A percentile compares a stretch with the other conserved stretches of the same genome.
phyloP scores from a whole-genome alignment of 441 rosid species.

The Metrosideros polymorpha region DNA sequence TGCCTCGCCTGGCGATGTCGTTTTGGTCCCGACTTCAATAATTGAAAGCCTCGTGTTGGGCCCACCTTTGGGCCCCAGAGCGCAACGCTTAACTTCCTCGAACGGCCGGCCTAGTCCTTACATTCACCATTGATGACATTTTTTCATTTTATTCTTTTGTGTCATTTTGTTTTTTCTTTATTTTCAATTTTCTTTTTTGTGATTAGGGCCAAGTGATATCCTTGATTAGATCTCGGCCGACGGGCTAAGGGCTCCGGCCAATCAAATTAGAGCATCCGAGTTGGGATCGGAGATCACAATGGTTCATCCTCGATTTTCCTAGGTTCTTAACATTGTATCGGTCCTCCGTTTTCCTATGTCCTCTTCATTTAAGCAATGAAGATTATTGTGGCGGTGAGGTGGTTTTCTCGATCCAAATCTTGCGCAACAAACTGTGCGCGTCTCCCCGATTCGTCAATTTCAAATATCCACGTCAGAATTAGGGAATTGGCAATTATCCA shows the following conservation, averaged over 20 bases:
- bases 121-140: background rate
- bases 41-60: background rate
- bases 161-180: background rate
- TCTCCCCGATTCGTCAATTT: rapidly evolving
- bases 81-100: background rate
- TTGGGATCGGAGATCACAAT: background rate
- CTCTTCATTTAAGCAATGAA: background rate
- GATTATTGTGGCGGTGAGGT: background rate
- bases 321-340: background rate
- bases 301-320: background rate
- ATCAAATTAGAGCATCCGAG: background rate
- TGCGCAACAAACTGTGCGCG: rapidly evolving
- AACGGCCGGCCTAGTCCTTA: background rate
- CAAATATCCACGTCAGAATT: rapidly evolving
- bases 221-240: background rate
- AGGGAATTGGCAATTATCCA: rapidly evolving
- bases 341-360: no score
- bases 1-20: background rate
- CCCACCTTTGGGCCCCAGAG: background rate
- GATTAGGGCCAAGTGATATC: background rate
- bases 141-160: background rate
- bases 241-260: background rate
- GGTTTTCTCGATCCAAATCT: rapidly evolving
- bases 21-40: background rate
- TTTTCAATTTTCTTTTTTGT: background rate